Conservation (phyloP, 441 rosid species). For the Erodium chrysanthum region DNA sequence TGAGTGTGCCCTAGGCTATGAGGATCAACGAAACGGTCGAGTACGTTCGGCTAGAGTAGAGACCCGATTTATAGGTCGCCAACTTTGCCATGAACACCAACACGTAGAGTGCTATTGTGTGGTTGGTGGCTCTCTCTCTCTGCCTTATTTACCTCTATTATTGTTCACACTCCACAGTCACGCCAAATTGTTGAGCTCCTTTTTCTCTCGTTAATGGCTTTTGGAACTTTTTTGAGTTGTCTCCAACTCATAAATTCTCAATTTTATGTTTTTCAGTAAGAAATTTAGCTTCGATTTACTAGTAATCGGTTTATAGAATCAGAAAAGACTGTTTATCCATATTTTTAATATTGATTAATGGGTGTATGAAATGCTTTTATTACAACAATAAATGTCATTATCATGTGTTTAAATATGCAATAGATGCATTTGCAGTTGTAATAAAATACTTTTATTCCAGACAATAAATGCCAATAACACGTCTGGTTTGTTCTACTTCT, state of each 20-base stretch:
- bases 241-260: not conserved
- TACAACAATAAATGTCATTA: too few relatives aligned
- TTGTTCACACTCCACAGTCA: too few relatives aligned
- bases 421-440: not conserved
- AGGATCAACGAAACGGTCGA: not conserved
- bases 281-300: too few relatives aligned
- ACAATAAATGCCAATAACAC: not conserved
- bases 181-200: not conserved
- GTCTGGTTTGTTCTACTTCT: too few relatives aligned
- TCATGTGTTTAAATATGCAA: not conserved
- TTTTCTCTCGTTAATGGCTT: not conserved
- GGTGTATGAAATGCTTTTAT: too few relatives aligned
- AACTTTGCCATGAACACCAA: constrained; percentile 18
- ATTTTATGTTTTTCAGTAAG: not conserved
- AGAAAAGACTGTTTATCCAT: too few relatives aligned
- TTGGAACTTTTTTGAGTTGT: not conserved
- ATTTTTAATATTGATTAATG: too few relatives aligned
- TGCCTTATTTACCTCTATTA: not conserved
- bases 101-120: constrained; percentile 9
- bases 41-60: not conserved
- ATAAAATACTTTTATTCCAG: too few relatives aligned
- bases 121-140: not conserved
- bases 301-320: too few relatives aligned
- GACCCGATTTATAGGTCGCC: constrained; percentile 17
- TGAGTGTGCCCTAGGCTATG: constrained; percentile 10